Evolutionary conservation across 176 grass and related monocot species (phyloP).

Genomic region (Rhynchospora pubera): DNA sequence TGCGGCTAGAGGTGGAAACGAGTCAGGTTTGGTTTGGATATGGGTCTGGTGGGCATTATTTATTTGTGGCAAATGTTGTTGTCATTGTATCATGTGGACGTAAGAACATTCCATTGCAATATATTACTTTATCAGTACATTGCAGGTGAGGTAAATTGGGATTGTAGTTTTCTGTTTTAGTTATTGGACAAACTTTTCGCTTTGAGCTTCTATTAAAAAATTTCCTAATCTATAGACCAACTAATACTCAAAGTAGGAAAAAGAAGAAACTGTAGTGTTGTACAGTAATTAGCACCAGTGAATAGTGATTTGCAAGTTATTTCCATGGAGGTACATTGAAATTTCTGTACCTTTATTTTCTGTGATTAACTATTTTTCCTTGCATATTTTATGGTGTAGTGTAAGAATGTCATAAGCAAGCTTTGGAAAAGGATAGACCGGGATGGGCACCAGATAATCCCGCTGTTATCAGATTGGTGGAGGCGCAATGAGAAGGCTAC

Average conservation of each 20-base stretch:
- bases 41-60: not conserved
- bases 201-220: not conserved
- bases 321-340: not conserved
- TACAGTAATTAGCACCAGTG: not conserved
- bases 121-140: not conserved
- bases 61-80: not conserved
- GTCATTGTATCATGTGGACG: not conserved
- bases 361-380: not conserved
- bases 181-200: not conserved
- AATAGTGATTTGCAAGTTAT: not conserved
- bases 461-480: slow-evolving; percentile 87
- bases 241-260: not conserved
- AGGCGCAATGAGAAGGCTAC: slow-evolving; percentile 69
- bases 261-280: not conserved
- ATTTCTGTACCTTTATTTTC: not conserved
- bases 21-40: not conserved
- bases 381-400: slow-evolving; percentile 39
- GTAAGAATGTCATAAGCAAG: slow-evolving; percentile 99
- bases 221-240: not conserved
- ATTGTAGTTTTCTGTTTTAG: not conserved
- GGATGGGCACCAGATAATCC: slow-evolving; percentile 83
- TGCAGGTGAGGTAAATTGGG: not conserved
- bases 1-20: not conserved
- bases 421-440: slow-evolving; percentile 88
- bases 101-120: not conserved